phyloP scores from a whole-genome alignment of 208 protist genomes.

The Trypanosoma scelopori region DNA sequence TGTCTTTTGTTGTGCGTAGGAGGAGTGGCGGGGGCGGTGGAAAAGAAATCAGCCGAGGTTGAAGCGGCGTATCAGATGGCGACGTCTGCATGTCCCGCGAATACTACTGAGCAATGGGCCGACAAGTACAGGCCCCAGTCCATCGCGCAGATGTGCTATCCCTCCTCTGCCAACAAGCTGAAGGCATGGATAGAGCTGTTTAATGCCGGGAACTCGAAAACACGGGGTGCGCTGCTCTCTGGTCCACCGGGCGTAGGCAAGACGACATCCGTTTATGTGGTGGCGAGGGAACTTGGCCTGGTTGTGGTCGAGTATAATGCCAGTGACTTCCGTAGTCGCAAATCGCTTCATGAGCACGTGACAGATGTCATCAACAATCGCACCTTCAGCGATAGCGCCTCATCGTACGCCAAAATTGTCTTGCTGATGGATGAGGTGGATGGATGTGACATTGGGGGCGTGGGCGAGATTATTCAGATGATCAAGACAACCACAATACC shows the following conservation, averaged over 20 bases:
- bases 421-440: slow-evolving; percentile 99
- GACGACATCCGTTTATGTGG: slow-evolving; percentile 95
- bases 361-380: slow-evolving; percentile 71
- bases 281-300: slow-evolving; percentile 86
- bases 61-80: neutral
- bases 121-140: slow-evolving; percentile 97
- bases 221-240: slow-evolving; percentile 86
- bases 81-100: neutral
- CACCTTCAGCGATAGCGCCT: slow-evolving; percentile 58
- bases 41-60: neutral
- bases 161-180: slow-evolving; percentile 80
- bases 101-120: slow-evolving; percentile 86
- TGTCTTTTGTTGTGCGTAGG: slow-evolving; percentile 14
- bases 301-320: slow-evolving; percentile 99
- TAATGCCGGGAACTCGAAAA: slow-evolving; percentile 49
- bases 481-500: slow-evolving; percentile 94
- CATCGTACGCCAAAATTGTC: slow-evolving; percentile 74
- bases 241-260: slow-evolving; percentile 99
- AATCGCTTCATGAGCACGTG: slow-evolving; percentile 84
- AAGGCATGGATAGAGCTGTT: slow-evolving; percentile 92
- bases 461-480: slow-evolving; percentile 95
- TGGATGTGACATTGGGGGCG: slow-evolving; percentile 98
- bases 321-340: slow-evolving; percentile 96
- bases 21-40: too few relatives aligned
- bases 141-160: slow-evolving; percentile 93